Conservation (phyloP, 345 rosid species). For the Aquilaria sinensis region DNA sequence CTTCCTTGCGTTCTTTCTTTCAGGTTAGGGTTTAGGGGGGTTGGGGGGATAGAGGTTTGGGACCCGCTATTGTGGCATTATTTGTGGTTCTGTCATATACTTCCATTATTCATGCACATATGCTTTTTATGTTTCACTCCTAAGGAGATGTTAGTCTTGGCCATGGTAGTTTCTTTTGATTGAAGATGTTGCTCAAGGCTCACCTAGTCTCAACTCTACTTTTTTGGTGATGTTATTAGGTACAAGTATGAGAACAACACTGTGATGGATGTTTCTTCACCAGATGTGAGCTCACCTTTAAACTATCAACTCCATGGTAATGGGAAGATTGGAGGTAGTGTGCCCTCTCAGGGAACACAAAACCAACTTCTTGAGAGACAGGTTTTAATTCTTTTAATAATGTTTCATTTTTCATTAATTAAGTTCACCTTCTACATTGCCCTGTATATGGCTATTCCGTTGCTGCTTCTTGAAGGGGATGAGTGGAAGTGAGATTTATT, state of each 20-base stretch:
- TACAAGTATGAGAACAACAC: conserved; percentile 87
- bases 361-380: conserved; percentile 97
- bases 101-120: conserved; percentile 1
- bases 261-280: conserved; percentile 68
- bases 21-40: too few relatives aligned
- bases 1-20: too few relatives aligned
- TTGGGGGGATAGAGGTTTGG: too few relatives aligned
- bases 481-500: neutral
- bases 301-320: conserved; percentile 71
- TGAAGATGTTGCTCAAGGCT: neutral
- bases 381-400: conserved; percentile 32
- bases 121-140: conserved; percentile 1
- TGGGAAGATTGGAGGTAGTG: conserved; percentile 58
- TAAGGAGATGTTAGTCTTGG: too few relatives aligned
- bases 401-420: conserved; percentile 3
- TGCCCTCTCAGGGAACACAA: conserved; percentile 70
- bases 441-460: neutral
- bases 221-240: conserved; percentile 30
- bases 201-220: neutral
- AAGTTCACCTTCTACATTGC: neutral
- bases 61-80: too few relatives aligned
- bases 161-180: neutral
- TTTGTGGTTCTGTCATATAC: too few relatives aligned
- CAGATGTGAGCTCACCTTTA: conserved; percentile 64
- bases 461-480: conserved; percentile 6